Base-by-base conservation (phyloP, 1,284 basidiomycete species). In the Cutaneotrichosporon sp. region DNA sequence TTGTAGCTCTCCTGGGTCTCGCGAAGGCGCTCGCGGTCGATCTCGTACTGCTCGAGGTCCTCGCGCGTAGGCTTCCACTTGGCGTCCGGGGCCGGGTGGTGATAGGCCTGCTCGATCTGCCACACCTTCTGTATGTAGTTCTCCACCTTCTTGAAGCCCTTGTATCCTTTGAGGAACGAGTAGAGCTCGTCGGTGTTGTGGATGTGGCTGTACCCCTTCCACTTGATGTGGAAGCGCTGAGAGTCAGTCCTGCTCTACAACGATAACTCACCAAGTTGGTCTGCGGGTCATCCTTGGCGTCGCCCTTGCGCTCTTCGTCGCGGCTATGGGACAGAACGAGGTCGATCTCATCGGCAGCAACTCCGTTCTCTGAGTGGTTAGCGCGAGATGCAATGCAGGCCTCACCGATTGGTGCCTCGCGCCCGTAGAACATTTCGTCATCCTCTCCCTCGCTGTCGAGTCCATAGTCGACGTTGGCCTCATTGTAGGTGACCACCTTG, bases 161-260 rank as follows among this genome's bases (percentile, higher is more conserved):
- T 94, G 67, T 65, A 75, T 1, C 67, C 67, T 67, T 82, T 81
- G 62, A 98, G 82, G 78, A 97, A 98, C 72, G 93, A 88, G 82
- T 97, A 97, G 13, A 89, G 88, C 81, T 99, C 95, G 76, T 98
- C 95, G 11, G 95, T 99, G 76, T 99, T 97, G 82, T 95, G 92
- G 18, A 95, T 83, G 76, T 95, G 92, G 14, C 92, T 95, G 77
- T 92, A 95, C 66, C 87, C 87, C 80, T 94, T 95, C 92, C 92
- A 95, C 79, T 95, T 95, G 82, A 95, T 92, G 78, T 94, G 91
- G 82, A 90, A 95, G 54, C 92, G 91, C 92, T 94, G 71, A 8
- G n/a, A 5, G 43, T 52, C 29, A 65, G 53, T 9, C 13, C 8
- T 3, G 22, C 7, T 25, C n/a, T n/a, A n/a, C n/a, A n/a, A n/a